phyloP scores from a whole-genome alignment of 768 basidiomycete species.

The Psilocybe azurescens region DNA sequence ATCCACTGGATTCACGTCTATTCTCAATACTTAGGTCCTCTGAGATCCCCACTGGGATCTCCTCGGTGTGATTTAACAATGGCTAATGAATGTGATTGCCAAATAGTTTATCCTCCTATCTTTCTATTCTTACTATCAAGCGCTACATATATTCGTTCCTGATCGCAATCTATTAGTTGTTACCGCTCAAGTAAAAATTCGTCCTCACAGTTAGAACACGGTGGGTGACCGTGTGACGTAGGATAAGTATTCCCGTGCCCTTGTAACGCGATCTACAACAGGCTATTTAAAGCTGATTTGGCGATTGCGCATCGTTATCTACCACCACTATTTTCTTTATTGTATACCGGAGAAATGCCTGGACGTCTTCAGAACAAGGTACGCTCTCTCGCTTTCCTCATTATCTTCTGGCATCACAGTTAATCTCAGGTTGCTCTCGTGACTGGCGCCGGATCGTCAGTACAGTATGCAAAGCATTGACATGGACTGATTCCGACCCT shows the following conservation, averaged over 20 bases:
- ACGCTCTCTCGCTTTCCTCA: constrained; percentile 4
- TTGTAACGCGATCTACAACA: constrained; percentile 15
- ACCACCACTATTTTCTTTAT: constrained; percentile 13
- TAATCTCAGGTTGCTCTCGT: constrained; percentile 70
- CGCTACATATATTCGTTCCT: no score
- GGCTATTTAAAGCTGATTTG: neutral
- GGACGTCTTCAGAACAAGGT: constrained; percentile 76
- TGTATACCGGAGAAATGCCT: constrained; percentile 46
- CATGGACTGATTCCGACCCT: constrained; percentile 20
- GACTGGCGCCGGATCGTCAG: constrained; percentile 91
- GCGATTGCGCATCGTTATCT: constrained; percentile 17
- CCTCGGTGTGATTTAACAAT: no score
- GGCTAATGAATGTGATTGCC: no score
- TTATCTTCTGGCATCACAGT: constrained; percentile 1
- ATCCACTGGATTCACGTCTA: neutral
- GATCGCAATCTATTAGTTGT: no score
- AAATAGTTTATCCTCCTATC: no score
- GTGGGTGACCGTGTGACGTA: neutral
- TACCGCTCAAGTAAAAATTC: no score
- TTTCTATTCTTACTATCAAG: no score
- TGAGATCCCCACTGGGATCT: no score
- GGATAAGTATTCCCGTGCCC: neutral
- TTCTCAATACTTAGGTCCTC: neutral
- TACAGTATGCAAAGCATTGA: constrained; percentile 20
- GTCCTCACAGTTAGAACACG: no score